These are phyloP conservation scores for Coelastrella sp. DNA, from an alignment of 139 green algal species.

Conservation along the genomic window DNA sequence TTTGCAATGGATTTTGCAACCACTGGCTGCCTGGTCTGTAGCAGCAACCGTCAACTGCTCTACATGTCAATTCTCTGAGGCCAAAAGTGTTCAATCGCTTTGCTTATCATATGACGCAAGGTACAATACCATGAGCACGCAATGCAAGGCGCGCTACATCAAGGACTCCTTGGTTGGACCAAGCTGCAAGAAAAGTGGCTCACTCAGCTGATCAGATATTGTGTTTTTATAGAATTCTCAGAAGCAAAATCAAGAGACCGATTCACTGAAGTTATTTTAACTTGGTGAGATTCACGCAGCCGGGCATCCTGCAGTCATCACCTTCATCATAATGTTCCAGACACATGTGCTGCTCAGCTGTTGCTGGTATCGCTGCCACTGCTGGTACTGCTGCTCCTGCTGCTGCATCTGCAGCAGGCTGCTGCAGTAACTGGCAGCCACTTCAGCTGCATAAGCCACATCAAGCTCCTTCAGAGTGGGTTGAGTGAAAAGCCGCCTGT, in stretches of 20 bases:
- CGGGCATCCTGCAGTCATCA: not conserved
- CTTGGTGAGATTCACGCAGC: not conserved
- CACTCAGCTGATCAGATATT: not conserved
- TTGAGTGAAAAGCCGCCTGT: slow-evolving; percentile 19
- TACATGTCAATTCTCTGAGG: no score
- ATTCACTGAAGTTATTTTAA: no score
- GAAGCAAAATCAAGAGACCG: not conserved
- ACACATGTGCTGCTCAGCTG: slow-evolving; percentile 25
- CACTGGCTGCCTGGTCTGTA: no score
- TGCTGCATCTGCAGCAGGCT: slow-evolving; percentile 28
- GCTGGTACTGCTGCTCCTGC: not conserved
- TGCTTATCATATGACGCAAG: no score
- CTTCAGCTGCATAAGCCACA: slow-evolving; percentile 35
- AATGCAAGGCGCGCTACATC: no score
- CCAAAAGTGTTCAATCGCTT: no score
- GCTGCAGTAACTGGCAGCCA: slow-evolving; percentile 22
- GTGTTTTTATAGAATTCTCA: not conserved
- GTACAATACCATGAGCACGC: no score
- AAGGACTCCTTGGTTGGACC: no score
- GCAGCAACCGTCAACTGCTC: no score
- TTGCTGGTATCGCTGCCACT: slow-evolving; percentile 16
- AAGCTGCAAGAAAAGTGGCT: not conserved
- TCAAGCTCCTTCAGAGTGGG: slow-evolving; percentile 31
- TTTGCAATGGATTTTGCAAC: no score
- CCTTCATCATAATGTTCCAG: slow-evolving; percentile 47